Evolutionary conservation across 2,329 filamentous ascomycete genomes (phyloP).

Genomic region (Fusarium brachygibbosum): DNA sequence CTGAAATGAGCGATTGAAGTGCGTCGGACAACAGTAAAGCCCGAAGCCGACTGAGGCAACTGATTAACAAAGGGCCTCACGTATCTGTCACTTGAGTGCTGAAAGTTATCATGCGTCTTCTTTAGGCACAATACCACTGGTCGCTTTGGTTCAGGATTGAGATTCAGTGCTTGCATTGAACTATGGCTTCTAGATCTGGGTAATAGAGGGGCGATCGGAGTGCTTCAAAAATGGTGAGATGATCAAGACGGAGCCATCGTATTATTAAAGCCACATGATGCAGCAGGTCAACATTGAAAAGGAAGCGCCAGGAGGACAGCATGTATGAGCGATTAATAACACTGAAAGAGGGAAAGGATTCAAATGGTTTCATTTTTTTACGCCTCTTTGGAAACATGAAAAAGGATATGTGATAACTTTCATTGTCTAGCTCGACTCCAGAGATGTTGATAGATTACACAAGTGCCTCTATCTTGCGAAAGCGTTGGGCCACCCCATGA

Average conservation of each 20-base stretch:
- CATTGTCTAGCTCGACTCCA: neutral
- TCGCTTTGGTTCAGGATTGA: neutral
- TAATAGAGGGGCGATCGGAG: conserved; percentile 28
- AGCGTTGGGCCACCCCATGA: no score
- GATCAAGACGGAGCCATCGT: conserved; percentile 31
- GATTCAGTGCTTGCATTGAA: conserved; percentile 7
- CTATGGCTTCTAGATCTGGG: conserved; percentile 26
- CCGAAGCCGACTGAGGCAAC: conserved; percentile 8
- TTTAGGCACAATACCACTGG: conserved; percentile 15
- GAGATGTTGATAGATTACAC: neutral
- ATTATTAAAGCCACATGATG: conserved; percentile 20
- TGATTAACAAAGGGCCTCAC: neutral
- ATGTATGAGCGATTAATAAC: neutral
- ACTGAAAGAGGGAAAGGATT: neutral
- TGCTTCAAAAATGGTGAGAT: conserved; percentile 26
- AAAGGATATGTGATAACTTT: neutral
- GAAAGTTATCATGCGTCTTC: neutral
- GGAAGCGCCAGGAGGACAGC: neutral
- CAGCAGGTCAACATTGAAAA: neutral
- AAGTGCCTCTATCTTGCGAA: neutral
- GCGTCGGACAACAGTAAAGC: conserved; percentile 18
- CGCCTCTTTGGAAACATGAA: neutral
- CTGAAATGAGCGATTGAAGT: conserved; percentile 11
- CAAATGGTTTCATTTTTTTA: neutral
- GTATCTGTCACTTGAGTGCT: neutral